phyloP scores from a whole-genome alignment of 163 green algal species.

The Scenedesmus sp. region DNA sequence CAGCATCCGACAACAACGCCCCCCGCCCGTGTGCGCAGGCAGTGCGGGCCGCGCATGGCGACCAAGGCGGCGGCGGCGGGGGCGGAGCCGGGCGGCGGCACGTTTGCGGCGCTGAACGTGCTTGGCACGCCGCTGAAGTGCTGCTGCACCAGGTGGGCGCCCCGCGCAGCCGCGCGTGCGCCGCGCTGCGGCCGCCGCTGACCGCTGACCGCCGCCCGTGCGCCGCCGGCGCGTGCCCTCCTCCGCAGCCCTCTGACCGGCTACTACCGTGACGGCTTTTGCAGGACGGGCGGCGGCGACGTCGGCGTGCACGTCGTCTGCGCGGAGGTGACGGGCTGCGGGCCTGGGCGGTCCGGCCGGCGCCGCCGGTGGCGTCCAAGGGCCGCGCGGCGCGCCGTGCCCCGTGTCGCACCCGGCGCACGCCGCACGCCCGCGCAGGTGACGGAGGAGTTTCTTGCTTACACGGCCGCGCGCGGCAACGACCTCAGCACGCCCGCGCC shows the following conservation, averaged over 20 bases:
- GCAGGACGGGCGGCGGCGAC: constrained; percentile 60
- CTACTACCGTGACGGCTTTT: constrained; percentile 68
- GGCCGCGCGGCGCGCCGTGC: too few relatives aligned
- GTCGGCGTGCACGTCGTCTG: constrained; percentile 63
- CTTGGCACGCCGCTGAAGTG: constrained; percentile 53
- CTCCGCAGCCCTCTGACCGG: constrained; percentile 41
- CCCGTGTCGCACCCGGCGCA: too few relatives aligned
- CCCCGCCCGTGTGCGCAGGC: too few relatives aligned
- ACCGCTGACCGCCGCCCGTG: neutral
- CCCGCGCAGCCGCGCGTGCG: too few relatives aligned
- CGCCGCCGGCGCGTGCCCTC: neutral
- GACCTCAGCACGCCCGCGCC: constrained; percentile 63
- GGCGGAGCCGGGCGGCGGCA: too few relatives aligned
- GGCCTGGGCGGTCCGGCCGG: too few relatives aligned
- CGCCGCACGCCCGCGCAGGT: too few relatives aligned
- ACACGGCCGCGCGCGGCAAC: constrained; percentile 56
- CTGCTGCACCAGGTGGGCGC: constrained; percentile 53
- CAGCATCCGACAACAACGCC: too few relatives aligned
- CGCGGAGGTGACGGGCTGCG: constrained; percentile 38
- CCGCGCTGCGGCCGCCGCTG: neutral
- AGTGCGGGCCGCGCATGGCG: too few relatives aligned
- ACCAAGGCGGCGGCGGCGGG: too few relatives aligned
- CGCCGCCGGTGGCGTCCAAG: too few relatives aligned
- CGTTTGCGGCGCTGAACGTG: too few relatives aligned
- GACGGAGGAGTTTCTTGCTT: constrained; percentile 56